Base-by-base conservation (phyloP, 2,329 filamentous ascomycete species). In the Cytospora mali region DNA sequence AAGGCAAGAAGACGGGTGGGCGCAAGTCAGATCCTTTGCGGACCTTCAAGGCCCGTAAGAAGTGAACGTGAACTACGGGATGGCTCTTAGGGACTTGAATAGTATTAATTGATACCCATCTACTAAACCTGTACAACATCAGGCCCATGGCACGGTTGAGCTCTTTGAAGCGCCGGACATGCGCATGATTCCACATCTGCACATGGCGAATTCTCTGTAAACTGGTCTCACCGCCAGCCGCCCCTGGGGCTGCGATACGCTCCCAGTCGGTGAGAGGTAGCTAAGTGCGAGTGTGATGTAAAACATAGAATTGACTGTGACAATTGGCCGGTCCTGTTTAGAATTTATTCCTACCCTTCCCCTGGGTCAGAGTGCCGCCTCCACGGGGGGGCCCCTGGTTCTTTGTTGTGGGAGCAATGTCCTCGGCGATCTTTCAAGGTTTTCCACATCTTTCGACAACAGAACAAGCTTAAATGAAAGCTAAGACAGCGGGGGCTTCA, bases 21-120 rank as follows among this genome's bases (percentile, higher is more conserved):
- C 85, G 87, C 70, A 94, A 89, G 75, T 79, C 85, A 58, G 92
- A 98, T 79, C 93, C 94, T 7, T 79, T 97, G 72, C 96, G 94
- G 81, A 93, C 90, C 10, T 95, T 97, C 75, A 96, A 92, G 75
- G 85, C 84, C 27, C 79, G 83, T 69, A 75, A 79, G 59, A 85
- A 81, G 75, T 66, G 67, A 16, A 74, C 72, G 62, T 68, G 53
- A 57, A 42, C 11, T 3, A 28, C 4, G 27, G 46, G 29, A 35
- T 35, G 23, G n/a, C 23, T 49, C 28, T 35, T 53, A 55, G 39
- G 55, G 49, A 54, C 27, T 46, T 46, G 42, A 62, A 18, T 50
- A 55, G 48, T 49, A 55, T 59, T 46, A 53, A 55, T 50, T 59
- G 61, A 62, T 62, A 62, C 61, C 61, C 61, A 55, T 48, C n/a